Conservation (phyloP, 495 filamentous ascomycete species). For the Neurospora sublineolata region DNA sequence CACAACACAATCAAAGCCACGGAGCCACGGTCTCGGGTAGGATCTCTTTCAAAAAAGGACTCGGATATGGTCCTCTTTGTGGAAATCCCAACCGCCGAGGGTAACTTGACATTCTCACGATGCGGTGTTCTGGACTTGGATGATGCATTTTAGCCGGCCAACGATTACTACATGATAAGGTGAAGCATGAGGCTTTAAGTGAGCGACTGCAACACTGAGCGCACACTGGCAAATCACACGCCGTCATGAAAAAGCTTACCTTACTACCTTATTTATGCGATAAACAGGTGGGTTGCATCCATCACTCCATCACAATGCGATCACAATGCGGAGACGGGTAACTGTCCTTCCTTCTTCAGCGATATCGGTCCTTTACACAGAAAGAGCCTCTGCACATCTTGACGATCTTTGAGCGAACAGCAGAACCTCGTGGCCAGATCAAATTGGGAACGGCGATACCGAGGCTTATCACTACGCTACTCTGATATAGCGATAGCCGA, state of each 20-base stretch:
- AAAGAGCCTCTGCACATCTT: not conserved
- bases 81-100: not conserved
- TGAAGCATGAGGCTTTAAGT: not conserved
- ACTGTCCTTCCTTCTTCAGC: not conserved
- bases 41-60: not conserved
- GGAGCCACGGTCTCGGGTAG: not conserved
- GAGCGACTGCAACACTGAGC: not conserved
- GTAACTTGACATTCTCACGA: not conserved
- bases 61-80: not conserved
- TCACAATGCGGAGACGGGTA: not conserved
- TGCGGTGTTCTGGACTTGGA: not conserved
- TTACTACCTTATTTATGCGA: not conserved
- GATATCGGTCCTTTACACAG: not conserved
- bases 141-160: not conserved
- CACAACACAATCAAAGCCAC: not conserved
- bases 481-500: not conserved
- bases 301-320: not conserved
- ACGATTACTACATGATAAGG: not conserved
- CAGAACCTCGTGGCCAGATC: not conserved
- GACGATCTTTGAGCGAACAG: not conserved
- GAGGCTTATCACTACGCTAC: not conserved
- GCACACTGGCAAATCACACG: not conserved
- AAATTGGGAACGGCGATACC: not conserved
- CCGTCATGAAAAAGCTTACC: not conserved
- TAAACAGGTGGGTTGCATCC: not conserved